These are phyloP conservation scores for Lactarius quietus DNA, from an alignment of 768 basidiomycete genomes.

Conservation along the genomic window DNA sequence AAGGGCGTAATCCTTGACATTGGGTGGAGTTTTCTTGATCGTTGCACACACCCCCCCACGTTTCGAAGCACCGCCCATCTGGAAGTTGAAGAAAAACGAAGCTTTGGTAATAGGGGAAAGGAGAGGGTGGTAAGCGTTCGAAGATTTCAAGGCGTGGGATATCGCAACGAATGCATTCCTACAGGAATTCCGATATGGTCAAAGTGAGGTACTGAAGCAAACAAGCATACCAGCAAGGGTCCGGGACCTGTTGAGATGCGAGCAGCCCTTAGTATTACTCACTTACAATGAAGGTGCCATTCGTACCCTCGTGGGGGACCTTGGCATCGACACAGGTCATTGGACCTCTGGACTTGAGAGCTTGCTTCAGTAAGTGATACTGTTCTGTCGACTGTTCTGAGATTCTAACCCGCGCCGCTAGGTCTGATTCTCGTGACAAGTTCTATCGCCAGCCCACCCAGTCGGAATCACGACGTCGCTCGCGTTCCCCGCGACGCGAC, in stretches of 20 bases:
- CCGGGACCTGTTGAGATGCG: conserved; percentile 9
- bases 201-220: conserved; percentile 16
- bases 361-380: conserved; percentile 17
- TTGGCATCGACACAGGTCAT: conserved; percentile 5
- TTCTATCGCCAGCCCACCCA: not conserved
- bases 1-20: conserved; percentile 22
- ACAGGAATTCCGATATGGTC: conserved; percentile 17
- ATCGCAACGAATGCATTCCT: not conserved
- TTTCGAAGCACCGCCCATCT: conserved; percentile 17
- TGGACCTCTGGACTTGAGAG: conserved; percentile 12
- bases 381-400: not conserved
- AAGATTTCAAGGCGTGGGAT: not conserved
- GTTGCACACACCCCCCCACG: conserved; percentile 7
- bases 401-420: not conserved
- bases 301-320: conserved; percentile 6
- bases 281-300: conserved; percentile 14
- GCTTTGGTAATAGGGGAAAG: conserved; percentile 17
- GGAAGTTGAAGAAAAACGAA: conserved; percentile 13
- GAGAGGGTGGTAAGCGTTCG: conserved; percentile 13
- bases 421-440: conserved; percentile 1
- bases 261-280: conserved; percentile 16
- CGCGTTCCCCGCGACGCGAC: conserved; percentile 22
- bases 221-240: conserved; percentile 6
- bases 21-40: conserved; percentile 20
- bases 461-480: conserved; percentile 14